These are phyloP conservation scores for Candolleomyces eurysporus DNA, from an alignment of 768 basidiomycete genomes.

Conservation along the genomic window DNA sequence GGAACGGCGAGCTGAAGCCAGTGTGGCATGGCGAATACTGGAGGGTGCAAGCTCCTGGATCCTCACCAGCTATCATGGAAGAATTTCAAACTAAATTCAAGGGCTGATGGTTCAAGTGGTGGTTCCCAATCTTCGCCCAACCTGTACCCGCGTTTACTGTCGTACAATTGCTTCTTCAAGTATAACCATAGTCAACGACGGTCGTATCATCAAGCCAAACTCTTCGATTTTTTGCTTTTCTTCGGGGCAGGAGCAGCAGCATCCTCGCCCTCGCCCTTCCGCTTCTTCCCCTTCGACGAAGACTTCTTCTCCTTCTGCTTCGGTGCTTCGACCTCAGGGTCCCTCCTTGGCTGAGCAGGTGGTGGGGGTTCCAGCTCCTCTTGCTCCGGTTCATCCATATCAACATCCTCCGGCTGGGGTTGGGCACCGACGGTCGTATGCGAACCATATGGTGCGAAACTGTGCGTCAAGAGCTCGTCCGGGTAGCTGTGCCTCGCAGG, in stretches of 20 bases:
- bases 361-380: background rate
- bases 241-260: slow-evolving; percentile 28
- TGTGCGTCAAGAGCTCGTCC: slow-evolving; percentile 58
- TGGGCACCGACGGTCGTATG: slow-evolving; percentile 11
- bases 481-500: slow-evolving; percentile 59
- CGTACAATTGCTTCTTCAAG: no score
- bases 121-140: no score
- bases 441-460: slow-evolving; percentile 64
- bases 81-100: no score
- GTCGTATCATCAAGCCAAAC: slow-evolving; percentile 7
- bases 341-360: no score
- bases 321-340: no score
- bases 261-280: slow-evolving; percentile 35
- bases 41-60: no score
- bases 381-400: slow-evolving; percentile 9
- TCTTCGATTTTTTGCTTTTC: slow-evolving; percentile 51
- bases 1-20: no score
- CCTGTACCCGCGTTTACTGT: no score
- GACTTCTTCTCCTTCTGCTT: background rate
- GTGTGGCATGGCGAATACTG: no score
- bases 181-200: no score
- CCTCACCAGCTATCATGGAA: no score
- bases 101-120: no score
- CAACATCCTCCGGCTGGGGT: slow-evolving; percentile 24
- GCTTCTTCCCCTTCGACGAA: slow-evolving; percentile 37